Evolutionary conservation across 495 filamentous ascomycete species (phyloP), one percentile per base, ranked within the genome.

Genomic region (Aspergillus sclerotiicarbonarius): DNA sequence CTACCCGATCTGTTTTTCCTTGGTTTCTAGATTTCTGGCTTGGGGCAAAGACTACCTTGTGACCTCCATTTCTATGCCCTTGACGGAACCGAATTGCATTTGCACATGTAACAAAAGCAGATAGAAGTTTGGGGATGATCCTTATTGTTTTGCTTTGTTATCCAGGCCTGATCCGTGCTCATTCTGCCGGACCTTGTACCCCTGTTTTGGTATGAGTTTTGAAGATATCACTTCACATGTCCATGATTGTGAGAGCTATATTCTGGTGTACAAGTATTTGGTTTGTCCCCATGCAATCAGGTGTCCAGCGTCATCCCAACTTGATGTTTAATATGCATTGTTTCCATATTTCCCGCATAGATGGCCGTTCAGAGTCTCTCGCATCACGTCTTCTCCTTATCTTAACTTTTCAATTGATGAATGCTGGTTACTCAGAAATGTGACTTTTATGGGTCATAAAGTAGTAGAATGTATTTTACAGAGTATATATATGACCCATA

Each of bases 41-140:
- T 33, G 43, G 25, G 31, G 33, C 12, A 48, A 37, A 59, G 32
- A 52, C 47, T 16, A 32, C 25, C 31, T 32, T 31, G 29, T 50
- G 35, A 25, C 35, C 39, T 59, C 39, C 48, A 58, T 39, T 52
- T 54, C 53, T 39, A 57, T 62, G 63, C 60, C 39, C 62, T 54
- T 55, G 50, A 45, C 51, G 43, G 48, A 59, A 56, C 52, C 46
- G 44, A 48, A 39, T 20, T 59, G 51, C 49, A 62, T 56, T 55
- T 65, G 56, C 67, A 67, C 58, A 67, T 71, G 67, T 73, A 72
- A 60, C 67, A 75, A 70, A 65, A 73, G 59, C 49, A 60, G 58
- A 72, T 73, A 73, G 66, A 25, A 75, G 63, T 62, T 61, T 62
- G 62, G 59, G 60, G 58, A 58, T 50, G 57, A 54, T 56, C 33